Evolutionary conservation across 2,329 filamentous ascomycete species (phyloP), one percentile per base, ranked within the genome.

Genomic region (Nannizziopsis arthrosporioides): DNA sequence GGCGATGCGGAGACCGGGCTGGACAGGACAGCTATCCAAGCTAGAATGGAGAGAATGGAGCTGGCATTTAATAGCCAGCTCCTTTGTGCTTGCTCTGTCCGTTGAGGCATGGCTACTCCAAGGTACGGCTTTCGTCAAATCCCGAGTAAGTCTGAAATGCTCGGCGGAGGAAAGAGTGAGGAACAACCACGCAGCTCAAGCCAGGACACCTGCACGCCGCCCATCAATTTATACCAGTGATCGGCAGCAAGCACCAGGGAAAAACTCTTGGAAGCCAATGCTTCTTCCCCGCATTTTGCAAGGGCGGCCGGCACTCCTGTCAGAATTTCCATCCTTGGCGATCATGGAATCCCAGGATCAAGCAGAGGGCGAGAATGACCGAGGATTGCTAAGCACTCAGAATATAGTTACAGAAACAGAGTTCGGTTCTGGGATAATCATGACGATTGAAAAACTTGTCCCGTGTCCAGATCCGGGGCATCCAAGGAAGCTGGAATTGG

Each of bases 41-140:
- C 39, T 1, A 48, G 46, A 22, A 39, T 19, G 2, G 40, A 43
- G 32, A 44, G 34, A 18, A 44, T 10, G 34, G 41, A 38, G 5
- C 40, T 30, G 18, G 46, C 46, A 34, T n/a, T 43, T 32, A 32
- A 22, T 5, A 39, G 39, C 46, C 46, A 48, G 31, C 12, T 36
- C 11, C 45, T 31, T 4, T 42, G 22, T 4, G 22, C 35, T 12
- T 47, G 45, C 19, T 47, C 45, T 4, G 38, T 32, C 12, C 27
- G 36, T 40, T 46, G 44, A 39, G 44, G 12, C 44, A 46, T 46
- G 22, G 8, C 22, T 44, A 7, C 11, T 32, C 32, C 27, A 18
- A 40, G 14, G 17, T 19, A 11, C 11, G 17, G 5, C 3, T 15
- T 40, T 42, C 8, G 27, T 15, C 43, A 37, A 15, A 27, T 27